Evolutionary conservation across 2,329 filamentous ascomycete species (phyloP), one percentile per base, ranked within the genome.

Genomic region (Ophiosphaerella narmari): DNA sequence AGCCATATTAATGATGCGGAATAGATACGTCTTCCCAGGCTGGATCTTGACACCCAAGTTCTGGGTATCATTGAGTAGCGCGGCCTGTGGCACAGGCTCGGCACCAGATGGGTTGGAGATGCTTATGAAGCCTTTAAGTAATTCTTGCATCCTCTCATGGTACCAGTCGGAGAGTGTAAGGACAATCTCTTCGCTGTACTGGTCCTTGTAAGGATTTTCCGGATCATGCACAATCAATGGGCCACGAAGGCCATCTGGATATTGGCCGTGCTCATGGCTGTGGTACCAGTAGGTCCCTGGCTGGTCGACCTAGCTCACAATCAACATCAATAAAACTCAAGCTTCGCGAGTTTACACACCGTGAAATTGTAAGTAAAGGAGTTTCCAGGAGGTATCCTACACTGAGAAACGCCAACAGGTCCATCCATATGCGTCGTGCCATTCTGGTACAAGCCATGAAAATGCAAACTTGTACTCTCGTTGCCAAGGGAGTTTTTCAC

Each of bases 381-480:
- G 5, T 77, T 75, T 0, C 83, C 83, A 1, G 87, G 84, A 0
- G 83, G 78, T 44, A 91, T 87, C 0, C 53, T 59, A 29, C 71
- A 73, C 43, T 74, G 87, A 0, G 82, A 86, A 5, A 89, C 79
- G 32, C 83, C 86, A 0, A 84, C 78, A 1, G 87, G 82, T 0
- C 89, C 89, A 62, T 93, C 89, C 86, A 90, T 89, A 48, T 80
- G 80, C 50, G 85, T 89, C 0, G 87, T 89, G 9, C 87, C 87
- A 58, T 89, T 89, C 66, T 91, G 88, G 65, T 85, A 90, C 55
- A 93, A 79, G 13, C 89, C 89, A 59, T 93, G 89, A 69, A 89
- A 92, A 66, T 93, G 89, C 5, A 92, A 77, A 33, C 80, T 82
- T 7, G 86, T 87, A 11, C 80, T 82, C 58, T 82, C 70, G 57